phyloP scores from a whole-genome alignment of 305 asterid genomes.

The Fraxinus platypoda region DNA sequence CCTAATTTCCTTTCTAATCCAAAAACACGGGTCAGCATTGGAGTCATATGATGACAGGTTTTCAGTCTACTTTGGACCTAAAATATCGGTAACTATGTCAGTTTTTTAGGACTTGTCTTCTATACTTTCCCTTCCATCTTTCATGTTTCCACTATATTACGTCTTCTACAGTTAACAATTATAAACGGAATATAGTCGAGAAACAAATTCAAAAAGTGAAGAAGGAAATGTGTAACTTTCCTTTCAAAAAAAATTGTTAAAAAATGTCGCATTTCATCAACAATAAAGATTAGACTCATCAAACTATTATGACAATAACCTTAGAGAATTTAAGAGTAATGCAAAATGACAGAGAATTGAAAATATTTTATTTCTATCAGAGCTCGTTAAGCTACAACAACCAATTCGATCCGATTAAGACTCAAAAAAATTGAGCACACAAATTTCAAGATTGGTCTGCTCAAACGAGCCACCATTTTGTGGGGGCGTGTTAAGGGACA shows the following conservation, averaged over 20 bases:
- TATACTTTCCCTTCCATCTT: neutral
- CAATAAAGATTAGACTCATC: neutral
- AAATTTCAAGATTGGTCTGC: too few species aligned
- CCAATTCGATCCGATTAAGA: too few species aligned
- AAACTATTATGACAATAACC: neutral
- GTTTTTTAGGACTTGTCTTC: neutral
- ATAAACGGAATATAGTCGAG: neutral
- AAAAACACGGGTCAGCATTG: neutral
- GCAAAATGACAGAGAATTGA: neutral
- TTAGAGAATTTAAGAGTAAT: neutral
- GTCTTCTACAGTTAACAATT: neutral
- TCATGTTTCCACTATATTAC: neutral
- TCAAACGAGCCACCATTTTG: too few species aligned
- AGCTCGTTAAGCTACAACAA: too few species aligned
- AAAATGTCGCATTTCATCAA: neutral
- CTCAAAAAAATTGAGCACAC: too few species aligned
- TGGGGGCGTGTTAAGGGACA: too few species aligned
- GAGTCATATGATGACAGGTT: neutral
- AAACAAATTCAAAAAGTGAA: too few species aligned
- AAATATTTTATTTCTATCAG: neutral
- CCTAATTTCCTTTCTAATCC: neutral
- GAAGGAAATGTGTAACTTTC: neutral
- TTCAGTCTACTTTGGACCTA: neutral
- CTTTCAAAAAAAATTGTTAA: neutral
- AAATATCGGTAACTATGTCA: neutral